Base-by-base conservation (phyloP, 257 asterid genomes). In the Penstemon eatonii region DNA sequence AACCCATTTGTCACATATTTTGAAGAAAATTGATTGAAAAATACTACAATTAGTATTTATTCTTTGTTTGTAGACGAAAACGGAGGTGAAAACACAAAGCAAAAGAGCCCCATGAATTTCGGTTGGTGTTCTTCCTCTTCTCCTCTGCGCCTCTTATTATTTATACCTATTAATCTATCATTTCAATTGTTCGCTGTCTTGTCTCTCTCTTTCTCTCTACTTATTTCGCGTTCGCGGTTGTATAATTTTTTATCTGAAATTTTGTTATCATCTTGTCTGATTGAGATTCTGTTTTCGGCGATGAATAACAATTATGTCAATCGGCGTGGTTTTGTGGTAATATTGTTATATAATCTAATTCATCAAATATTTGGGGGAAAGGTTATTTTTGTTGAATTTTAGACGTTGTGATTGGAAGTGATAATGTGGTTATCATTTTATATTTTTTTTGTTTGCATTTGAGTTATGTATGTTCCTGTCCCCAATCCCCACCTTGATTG, bases 61-160 rank as follows among this genome's bases (percentile, higher is more conserved):
- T 39, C 39, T 58, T 33, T 33, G 36, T 38, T 19, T 58, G 44
- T 58, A 41, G 5, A 7, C 33, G 33, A 25, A 25, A 25, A 33
- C 63, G 13, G 44, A 18, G 39, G 63, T 33, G 63, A 19, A 37
- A 25, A 57, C 6, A 39, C 18, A 18, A 53, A 53, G 5, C 18
- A 13, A 53, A 15, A 51, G 58, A 15, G 33, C 36, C 58, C 8
- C 58, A 53, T 53, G 58, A 53, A 61, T 41, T 18, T 18, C 67
- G 65, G 65, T 59, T 59, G 4, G 65, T 59, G 9, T 40, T 59
- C 18, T 36, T 59, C 40, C 49, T 40, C 65, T 38, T 39, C 63
- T 46, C 49, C 3, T 39, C 40, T 45, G 18, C 19, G 5, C 25
- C 53, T 15, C 33, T 18, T n/a, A n/a, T 60, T n/a, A 5, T 19